Evolutionary conservation across 2,329 filamentous ascomycete species (phyloP).

Genomic region (Phialophora tarda): DNA sequence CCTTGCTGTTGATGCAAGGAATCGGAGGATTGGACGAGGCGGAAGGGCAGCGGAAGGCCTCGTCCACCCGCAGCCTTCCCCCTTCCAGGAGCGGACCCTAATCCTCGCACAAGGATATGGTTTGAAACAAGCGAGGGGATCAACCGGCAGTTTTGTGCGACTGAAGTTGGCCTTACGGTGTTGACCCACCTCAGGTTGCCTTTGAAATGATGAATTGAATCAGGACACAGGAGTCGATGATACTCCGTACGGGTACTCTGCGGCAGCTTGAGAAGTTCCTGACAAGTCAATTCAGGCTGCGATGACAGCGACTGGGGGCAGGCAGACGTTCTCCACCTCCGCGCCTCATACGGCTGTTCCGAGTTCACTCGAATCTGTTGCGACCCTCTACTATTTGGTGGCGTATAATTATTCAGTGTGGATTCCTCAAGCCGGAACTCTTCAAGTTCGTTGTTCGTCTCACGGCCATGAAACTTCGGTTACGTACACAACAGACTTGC

Average conservation of each 20-base stretch:
- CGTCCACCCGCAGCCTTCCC: not conserved
- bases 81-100: not conserved
- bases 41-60: not conserved
- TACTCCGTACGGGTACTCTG: no score
- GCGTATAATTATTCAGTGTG: not conserved
- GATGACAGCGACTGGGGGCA: not conserved
- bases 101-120: not conserved
- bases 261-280: not conserved
- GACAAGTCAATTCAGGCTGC: not conserved
- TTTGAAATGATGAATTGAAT: not conserved
- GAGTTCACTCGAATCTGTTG: not conserved
- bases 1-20: conserved; percentile 1
- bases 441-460: no score
- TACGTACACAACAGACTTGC: not conserved
- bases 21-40: not conserved
- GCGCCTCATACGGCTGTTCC: not conserved
- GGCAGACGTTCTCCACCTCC: not conserved
- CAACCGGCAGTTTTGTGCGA: not conserved
- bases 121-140: not conserved
- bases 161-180: not conserved
- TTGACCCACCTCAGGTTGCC: not conserved
- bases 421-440: no score
- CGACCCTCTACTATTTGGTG: not conserved
- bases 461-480: not conserved
- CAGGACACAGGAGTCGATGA: no score